Conservation (phyloP, 1,284 basidiomycete species). For the Pseudozyma tsukubaensis region DNA sequence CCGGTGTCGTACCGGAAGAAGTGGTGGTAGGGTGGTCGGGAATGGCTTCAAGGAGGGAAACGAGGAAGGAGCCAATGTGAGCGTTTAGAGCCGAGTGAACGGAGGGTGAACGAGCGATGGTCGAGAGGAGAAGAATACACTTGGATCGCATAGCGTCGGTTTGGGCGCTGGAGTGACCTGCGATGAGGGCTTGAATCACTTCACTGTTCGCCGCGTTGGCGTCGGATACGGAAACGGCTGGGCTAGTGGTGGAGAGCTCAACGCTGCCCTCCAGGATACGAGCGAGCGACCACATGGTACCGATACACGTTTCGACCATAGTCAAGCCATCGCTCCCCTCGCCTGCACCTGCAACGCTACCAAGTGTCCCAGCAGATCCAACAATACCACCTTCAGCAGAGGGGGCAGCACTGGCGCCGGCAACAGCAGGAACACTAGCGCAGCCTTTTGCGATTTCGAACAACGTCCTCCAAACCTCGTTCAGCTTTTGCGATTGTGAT, state of each 20-base stretch:
- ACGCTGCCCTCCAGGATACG: slow-evolving; percentile 53
- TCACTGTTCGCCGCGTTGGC: slow-evolving; percentile 11
- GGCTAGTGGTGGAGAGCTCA: slow-evolving; percentile 11
- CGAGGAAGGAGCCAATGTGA: slow-evolving; percentile 40
- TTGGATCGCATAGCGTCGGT: slow-evolving; percentile 57
- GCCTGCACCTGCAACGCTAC: background rate
- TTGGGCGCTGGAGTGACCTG: slow-evolving; percentile 43
- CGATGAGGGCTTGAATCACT: slow-evolving; percentile 44
- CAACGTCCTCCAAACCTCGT: slow-evolving; percentile 13
- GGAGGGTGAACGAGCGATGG: slow-evolving; percentile 37
- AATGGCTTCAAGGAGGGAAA: slow-evolving; percentile 42
- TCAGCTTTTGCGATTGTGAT: background rate
- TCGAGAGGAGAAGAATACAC: slow-evolving; percentile 50
- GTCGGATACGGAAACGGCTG: slow-evolving; percentile 2
- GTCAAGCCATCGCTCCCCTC: slow-evolving; percentile 49
- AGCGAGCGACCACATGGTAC: slow-evolving; percentile 57
- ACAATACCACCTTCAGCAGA: background rate
- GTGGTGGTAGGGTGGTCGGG: slow-evolving; percentile 9
- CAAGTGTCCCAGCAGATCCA: background rate
- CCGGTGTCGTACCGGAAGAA: slow-evolving; percentile 71
- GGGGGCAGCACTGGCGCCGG: slow-evolving; percentile 9
- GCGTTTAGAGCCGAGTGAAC: slow-evolving; percentile 25
- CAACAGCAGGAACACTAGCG: slow-evolving; percentile 48
- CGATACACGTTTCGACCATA: slow-evolving; percentile 60
- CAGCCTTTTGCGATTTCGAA: slow-evolving; percentile 45